Conservation (phyloP, 805 yeast species). For the Myxozyma melibiosi region DNA sequence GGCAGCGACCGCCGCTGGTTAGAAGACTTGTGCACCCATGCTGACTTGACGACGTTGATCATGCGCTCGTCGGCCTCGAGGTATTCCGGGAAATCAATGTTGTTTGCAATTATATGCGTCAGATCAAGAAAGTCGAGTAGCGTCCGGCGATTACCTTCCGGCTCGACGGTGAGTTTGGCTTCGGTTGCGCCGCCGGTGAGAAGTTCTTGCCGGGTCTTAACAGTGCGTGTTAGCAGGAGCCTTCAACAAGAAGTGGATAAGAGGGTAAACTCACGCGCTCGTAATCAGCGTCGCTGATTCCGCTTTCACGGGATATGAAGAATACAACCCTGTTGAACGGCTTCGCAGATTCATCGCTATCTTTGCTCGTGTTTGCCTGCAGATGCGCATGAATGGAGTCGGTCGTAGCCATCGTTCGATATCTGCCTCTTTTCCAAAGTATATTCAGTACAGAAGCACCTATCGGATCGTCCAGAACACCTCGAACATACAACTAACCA, state of each 20-base stretch:
- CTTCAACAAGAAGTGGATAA: not conserved
- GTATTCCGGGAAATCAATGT: constrained; percentile 57
- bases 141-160: not conserved
- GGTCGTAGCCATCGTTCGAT: no score
- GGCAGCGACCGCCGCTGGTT: constrained; percentile 49
- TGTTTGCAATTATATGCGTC: constrained; percentile 51
- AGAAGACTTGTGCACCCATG: constrained; percentile 61
- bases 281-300: constrained; percentile 8
- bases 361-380: not conserved
- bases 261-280: constrained; percentile 5
- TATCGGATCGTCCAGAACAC: no score
- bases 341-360: not conserved
- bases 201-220: constrained; percentile 6
- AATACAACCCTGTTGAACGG: constrained; percentile 20
- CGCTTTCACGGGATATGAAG: constrained; percentile 6
- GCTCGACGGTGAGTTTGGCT: not conserved
- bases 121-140: constrained; percentile 13
- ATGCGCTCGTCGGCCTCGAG: constrained; percentile 51
- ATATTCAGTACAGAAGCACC: no score
- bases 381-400: no score
- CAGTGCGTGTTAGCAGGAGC: not conserved
- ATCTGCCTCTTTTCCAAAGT: no score
- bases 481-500: no score
- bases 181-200: constrained; percentile 27
- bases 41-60: constrained; percentile 65